These are phyloP conservation scores for Theobroma cacao DNA, from an alignment of 345 rosid genomes.

Conservation along the genomic window DNA sequence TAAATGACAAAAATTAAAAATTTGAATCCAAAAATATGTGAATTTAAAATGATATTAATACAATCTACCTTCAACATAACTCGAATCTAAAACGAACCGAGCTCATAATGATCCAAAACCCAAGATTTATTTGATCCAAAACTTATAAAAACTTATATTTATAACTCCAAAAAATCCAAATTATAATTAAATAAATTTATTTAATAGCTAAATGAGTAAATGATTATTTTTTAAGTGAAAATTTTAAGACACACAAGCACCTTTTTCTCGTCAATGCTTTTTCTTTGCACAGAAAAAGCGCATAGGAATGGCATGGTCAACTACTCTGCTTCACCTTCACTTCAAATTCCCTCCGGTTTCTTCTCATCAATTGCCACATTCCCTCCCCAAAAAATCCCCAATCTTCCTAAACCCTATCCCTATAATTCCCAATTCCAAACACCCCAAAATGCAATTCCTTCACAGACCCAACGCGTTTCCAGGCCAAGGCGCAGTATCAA, in stretches of 20 bases:
- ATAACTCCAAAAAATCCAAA: too few relatives aligned
- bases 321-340: slow-evolving; percentile 22
- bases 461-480: slow-evolving; percentile 36
- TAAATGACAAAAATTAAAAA: too few relatives aligned
- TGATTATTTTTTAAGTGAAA: too few relatives aligned
- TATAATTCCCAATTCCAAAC: background rate
- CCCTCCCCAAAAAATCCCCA: slow-evolving; percentile 20
- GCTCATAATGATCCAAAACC: too few relatives aligned
- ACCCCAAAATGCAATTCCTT: slow-evolving; percentile 23
- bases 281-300: background rate
- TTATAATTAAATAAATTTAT: too few relatives aligned
- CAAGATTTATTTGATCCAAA: too few relatives aligned
- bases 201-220: too few relatives aligned
- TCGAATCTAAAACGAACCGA: too few relatives aligned
- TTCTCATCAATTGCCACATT: slow-evolving; percentile 16
- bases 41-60: too few relatives aligned
- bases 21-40: too few relatives aligned
- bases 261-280: background rate
- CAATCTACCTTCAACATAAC: too few relatives aligned
- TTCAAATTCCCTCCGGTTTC: slow-evolving; percentile 19
- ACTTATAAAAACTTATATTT: too few relatives aligned
- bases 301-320: slow-evolving; percentile 44
- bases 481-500: slow-evolving; percentile 42
- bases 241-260: background rate
- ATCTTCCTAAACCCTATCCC: slow-evolving; percentile 8